Conservation (phyloP, 345 rosid species). For the Melaleuca quinquenervia region DNA sequence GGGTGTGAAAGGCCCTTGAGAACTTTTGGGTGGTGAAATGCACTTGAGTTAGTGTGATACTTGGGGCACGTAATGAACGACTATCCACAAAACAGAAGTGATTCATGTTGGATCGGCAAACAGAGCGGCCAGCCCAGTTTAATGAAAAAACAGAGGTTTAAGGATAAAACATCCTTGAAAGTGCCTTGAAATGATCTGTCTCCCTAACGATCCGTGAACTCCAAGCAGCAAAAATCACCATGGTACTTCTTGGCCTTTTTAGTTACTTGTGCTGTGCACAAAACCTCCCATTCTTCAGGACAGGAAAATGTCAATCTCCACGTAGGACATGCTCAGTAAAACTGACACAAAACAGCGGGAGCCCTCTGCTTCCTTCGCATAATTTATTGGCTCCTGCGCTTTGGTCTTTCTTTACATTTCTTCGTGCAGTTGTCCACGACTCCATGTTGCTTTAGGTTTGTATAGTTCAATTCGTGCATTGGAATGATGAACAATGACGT, state of each 20-base stretch:
- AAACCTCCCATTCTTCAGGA: conserved; percentile 36
- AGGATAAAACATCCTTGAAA: background rate
- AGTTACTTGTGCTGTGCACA: conserved; percentile 46
- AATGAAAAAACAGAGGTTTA: background rate
- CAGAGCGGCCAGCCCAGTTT: background rate
- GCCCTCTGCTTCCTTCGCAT: background rate
- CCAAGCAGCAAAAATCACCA: conserved; percentile 32
- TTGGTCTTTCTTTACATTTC: too few species aligned
- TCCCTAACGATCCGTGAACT: conserved; percentile 15
- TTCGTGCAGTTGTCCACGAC: too few species aligned
- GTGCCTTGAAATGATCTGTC: conserved; percentile 16
- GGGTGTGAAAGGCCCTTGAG: background rate
- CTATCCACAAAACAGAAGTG: background rate
- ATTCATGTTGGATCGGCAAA: background rate
- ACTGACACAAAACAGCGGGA: background rate
- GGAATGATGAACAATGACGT: too few species aligned
- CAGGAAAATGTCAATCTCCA: background rate
- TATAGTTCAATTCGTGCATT: too few species aligned
- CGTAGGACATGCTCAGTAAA: background rate
- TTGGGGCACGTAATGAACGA: background rate
- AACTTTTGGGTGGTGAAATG: background rate
- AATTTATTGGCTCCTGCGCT: too few species aligned
- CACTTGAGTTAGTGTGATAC: background rate
- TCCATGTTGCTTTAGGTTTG: too few species aligned
- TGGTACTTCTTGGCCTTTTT: conserved; percentile 57